Conservation (phyloP, 139 green algal genomes). For the Yamagishiella unicocca region DNA sequence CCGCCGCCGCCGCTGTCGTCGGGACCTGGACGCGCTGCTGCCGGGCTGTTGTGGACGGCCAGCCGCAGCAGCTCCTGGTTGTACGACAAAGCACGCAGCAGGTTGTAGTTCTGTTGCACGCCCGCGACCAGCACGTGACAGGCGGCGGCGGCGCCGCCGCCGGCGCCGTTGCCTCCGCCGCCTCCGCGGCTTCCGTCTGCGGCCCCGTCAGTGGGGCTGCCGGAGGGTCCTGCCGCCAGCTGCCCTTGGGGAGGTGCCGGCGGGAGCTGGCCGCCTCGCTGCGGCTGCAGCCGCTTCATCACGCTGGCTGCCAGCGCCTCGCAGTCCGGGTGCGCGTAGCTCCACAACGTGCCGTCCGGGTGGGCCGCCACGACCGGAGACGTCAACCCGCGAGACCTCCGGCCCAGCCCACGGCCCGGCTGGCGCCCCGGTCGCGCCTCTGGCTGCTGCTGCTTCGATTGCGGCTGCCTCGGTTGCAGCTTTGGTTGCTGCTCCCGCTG, state of each 20-base stretch:
- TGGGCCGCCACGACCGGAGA: neutral
- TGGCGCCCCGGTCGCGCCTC: neutral
- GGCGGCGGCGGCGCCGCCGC: neutral
- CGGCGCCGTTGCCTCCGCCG: neutral
- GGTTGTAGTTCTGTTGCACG: neutral
- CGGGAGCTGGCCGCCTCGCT: too few species aligned
- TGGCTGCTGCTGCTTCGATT: neutral
- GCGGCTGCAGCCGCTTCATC: neutral
- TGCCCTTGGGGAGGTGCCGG: too few species aligned
- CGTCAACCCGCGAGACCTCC: neutral
- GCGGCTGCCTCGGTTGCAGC: neutral
- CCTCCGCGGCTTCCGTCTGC: neutral
- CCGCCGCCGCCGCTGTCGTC: neutral
- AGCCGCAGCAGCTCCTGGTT: slow-evolving; percentile 1
- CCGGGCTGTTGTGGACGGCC: neutral
- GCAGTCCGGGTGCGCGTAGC: neutral
- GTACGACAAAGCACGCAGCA: slow-evolving; percentile 34
- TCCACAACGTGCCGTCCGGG: slow-evolving; percentile 32
- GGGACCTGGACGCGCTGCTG: neutral
- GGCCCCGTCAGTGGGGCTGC: neutral
- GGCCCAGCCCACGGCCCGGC: neutral
- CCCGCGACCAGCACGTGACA: slow-evolving; percentile 17
- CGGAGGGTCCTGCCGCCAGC: too few species aligned
- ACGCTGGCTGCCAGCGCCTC: neutral
- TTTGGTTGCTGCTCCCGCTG: neutral